These are phyloP conservation scores for Cyberlindnera maclurae DNA, from an alignment of 805 yeast genomes.

Conservation along the genomic window DNA sequence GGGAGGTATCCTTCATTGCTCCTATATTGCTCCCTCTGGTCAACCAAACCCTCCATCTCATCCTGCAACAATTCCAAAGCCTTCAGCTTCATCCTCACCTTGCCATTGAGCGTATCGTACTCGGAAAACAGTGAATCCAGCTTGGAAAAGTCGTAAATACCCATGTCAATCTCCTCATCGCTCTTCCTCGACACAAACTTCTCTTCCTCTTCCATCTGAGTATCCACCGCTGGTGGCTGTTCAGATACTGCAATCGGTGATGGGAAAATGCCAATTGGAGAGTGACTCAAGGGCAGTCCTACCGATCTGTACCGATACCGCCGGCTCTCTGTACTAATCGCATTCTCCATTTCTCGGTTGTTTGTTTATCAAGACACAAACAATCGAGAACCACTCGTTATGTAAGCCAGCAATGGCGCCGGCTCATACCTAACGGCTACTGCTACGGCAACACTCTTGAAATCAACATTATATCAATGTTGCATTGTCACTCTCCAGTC, in stretches of 20 bases:
- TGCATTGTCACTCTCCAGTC: no score
- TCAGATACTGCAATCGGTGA: neutral
- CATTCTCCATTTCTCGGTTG: no score
- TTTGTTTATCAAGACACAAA: no score
- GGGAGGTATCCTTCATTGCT: slow-evolving; percentile 6
- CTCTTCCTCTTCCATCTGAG: neutral
- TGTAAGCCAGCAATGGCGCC: no score
- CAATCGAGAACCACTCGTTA: no score
- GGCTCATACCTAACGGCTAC: no score
- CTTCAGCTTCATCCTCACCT: slow-evolving; percentile 2
- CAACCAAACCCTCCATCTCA: slow-evolving; percentile 5
- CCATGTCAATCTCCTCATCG: neutral
- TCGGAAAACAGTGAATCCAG: neutral
- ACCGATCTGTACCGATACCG: slow-evolving; percentile 2
- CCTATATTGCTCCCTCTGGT: neutral
- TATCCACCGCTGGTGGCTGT: neutral
- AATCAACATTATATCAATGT: no score
- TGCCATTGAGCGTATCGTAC: slow-evolving; percentile 4
- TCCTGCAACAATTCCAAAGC: neutral
- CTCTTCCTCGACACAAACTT: neutral
- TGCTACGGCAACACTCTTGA: no score
- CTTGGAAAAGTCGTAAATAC: no score
- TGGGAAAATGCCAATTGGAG: neutral
- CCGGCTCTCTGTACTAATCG: neutral
- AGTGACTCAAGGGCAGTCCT: neutral